Evolutionary conservation across 2,329 filamentous ascomycete species (phyloP).

Genomic region (Colletotrichum melonis): DNA sequence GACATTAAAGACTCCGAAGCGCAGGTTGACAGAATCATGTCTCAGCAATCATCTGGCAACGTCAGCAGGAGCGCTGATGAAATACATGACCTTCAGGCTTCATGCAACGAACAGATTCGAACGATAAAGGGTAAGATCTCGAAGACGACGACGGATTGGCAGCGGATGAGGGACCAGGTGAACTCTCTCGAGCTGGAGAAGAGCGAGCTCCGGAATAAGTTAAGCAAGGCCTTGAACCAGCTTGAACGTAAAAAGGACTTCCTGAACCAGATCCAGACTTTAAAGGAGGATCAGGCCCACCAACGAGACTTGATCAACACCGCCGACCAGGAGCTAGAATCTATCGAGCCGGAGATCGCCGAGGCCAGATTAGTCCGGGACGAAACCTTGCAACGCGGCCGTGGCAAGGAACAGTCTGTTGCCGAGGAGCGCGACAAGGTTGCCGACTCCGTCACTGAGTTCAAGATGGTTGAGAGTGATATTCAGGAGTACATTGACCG

Average conservation of each 20-base stretch:
- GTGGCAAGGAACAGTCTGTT: slow-evolving; percentile 77
- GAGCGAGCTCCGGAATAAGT: slow-evolving; percentile 78
- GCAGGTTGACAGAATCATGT: slow-evolving; percentile 80
- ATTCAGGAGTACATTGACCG: slow-evolving; percentile 84
- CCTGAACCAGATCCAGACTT: slow-evolving; percentile 76
- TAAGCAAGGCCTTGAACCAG: slow-evolving; percentile 77
- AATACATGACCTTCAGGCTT: slow-evolving; percentile 81
- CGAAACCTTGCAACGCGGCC: slow-evolving; percentile 78
- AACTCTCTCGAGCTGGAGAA: slow-evolving; percentile 80
- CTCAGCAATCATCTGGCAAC: slow-evolving; percentile 78
- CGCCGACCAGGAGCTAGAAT: slow-evolving; percentile 78
- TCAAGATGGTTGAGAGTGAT: slow-evolving; percentile 79
- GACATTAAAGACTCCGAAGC: slow-evolving; percentile 78
- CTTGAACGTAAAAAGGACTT: slow-evolving; percentile 85
- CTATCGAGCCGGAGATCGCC: slow-evolving; percentile 79
- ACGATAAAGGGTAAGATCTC: slow-evolving; percentile 71
- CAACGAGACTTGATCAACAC: slow-evolving; percentile 77
- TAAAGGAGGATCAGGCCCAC: slow-evolving; percentile 74
- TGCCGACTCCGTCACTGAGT: slow-evolving; percentile 79
- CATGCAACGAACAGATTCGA: slow-evolving; percentile 74
- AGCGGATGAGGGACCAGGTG: slow-evolving; percentile 76
- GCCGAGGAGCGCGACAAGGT: slow-evolving; percentile 78
- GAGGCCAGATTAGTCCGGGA: slow-evolving; percentile 82
- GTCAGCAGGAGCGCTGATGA: slow-evolving; percentile 80
- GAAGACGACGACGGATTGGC: slow-evolving; percentile 76